A percentile compares a stretch with the other conserved stretches of the same genome.
These are phyloP conservation scores for Heterococcus sp. DNA, from an alignment of 108 stramenopile genomes.

Conservation along the genomic window DNA sequence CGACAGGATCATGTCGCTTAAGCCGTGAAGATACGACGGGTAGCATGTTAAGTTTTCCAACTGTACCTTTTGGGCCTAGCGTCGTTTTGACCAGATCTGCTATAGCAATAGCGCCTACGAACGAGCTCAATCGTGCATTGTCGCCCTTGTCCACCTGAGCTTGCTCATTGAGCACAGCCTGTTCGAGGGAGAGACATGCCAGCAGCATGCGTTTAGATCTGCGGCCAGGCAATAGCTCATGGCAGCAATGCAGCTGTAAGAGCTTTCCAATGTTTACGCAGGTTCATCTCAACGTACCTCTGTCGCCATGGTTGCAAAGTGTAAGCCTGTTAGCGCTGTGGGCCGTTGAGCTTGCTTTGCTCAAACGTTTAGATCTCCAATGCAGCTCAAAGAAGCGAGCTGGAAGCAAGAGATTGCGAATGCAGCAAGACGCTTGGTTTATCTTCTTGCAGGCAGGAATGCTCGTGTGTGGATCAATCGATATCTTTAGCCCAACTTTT, in stretches of 20 bases:
- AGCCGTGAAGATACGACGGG: no score
- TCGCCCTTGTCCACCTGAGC: conserved; percentile 69
- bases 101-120: conserved; percentile 98
- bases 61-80: conserved; percentile 99
- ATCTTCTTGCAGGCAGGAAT: no score
- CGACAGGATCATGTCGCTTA: no score
- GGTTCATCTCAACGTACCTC: no score
- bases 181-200: background rate
- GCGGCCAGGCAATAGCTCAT: no score
- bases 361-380: background rate
- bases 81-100: conserved; percentile 99
- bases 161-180: conserved; percentile 43
- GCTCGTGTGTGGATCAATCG: no score
- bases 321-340: background rate
- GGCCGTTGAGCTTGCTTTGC: no score
- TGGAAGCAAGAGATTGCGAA: conserved; percentile 4
- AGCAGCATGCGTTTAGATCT: background rate
- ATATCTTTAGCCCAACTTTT: no score
- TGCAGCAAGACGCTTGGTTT: no score
- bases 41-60: no score
- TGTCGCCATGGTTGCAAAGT: background rate
- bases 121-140: conserved; percentile 93
- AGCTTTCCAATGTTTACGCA: no score
- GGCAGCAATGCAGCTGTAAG: no score
- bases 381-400: background rate